Conservation (phyloP, 345 rosid species). For the Eucalyptus sp. region DNA sequence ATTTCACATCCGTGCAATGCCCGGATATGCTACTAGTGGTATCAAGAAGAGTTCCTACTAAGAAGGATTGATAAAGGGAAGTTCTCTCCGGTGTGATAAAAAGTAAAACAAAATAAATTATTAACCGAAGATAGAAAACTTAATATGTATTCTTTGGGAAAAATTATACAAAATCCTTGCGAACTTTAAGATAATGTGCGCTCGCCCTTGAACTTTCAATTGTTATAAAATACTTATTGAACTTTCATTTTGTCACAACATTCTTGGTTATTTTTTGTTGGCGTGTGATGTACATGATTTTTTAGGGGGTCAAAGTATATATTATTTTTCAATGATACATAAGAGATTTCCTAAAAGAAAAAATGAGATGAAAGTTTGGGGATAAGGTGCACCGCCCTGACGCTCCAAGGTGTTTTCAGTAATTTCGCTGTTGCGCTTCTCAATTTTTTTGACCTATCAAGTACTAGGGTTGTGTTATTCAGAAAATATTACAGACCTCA, state of each 20-base stretch:
- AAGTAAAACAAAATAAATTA: background rate
- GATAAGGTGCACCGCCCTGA: background rate
- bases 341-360: background rate
- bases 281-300: background rate
- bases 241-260: background rate
- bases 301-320: background rate
- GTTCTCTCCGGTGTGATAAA: background rate
- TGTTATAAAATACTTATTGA: background rate
- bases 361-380: background rate
- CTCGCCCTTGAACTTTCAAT: background rate
- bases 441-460: background rate
- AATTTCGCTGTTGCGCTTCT: background rate
- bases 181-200: background rate
- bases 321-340: background rate
- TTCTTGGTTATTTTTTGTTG: background rate
- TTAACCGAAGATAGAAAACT: background rate
- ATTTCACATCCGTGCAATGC: background rate
- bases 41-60: background rate
- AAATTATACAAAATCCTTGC: background rate
- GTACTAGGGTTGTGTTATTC: background rate
- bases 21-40: background rate
- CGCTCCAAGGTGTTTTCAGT: background rate
- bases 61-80: background rate
- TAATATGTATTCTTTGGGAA: background rate
- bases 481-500: background rate